Evolutionary conservation across 176 grass and related monocot genomes (phyloP).

Genomic region (Musa troglodytarum): DNA sequence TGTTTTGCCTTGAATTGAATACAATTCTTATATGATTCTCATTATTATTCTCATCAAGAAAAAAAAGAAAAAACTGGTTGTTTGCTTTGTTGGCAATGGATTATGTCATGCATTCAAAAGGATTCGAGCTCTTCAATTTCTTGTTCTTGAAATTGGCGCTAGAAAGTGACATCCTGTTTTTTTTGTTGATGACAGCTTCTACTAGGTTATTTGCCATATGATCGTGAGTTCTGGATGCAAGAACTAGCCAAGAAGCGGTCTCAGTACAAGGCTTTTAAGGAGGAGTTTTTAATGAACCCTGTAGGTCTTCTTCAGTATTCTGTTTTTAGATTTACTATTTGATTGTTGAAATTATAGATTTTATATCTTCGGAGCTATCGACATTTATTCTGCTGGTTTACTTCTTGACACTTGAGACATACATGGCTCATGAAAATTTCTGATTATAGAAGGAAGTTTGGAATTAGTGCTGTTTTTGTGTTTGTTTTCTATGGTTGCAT

Average conservation of each 20-base stretch:
- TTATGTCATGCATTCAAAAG: neutral
- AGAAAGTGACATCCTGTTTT: conserved; percentile 3
- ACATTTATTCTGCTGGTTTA: neutral
- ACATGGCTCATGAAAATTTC: neutral
- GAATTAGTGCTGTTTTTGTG: neutral
- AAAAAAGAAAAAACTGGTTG: neutral
- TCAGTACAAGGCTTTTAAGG: conserved; percentile 59
- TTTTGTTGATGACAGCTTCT: conserved; percentile 53
- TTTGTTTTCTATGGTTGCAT: neutral
- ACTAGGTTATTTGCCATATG: conserved; percentile 63
- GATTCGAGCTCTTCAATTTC: neutral
- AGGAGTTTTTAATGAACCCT: conserved; percentile 69
- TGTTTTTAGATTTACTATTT: neutral
- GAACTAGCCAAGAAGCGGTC: conserved; percentile 58
- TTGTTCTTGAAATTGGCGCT: neutral
- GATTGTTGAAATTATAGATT: no score
- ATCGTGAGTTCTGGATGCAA: conserved; percentile 52
- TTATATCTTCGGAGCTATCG: no score
- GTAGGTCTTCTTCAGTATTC: conserved; percentile 30
- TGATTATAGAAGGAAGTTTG: neutral
- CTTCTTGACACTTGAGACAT: neutral
- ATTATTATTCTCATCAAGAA: no score
- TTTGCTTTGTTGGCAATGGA: neutral
- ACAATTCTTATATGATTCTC: no score
- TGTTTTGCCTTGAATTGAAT: no score